Evolutionary conservation across 495 filamentous ascomycete species (phyloP).

Genomic region (Neurospora sp.): DNA sequence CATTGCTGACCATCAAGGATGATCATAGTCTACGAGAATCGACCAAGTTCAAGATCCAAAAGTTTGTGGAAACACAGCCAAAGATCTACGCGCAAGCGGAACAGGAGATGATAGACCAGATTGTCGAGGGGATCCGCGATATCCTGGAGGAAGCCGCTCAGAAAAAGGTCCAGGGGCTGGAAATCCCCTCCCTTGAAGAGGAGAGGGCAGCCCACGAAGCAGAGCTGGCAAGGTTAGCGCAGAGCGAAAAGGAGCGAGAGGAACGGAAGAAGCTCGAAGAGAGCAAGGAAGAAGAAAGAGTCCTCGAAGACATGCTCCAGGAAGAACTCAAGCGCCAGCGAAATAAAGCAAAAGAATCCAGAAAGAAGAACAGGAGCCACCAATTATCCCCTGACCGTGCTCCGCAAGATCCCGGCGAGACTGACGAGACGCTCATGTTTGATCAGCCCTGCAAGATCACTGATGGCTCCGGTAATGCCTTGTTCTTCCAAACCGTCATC

Average conservation of each 20-base stretch:
- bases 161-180: constrained; percentile 56
- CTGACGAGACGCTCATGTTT: constrained; percentile 45
- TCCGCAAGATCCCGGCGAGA: constrained; percentile 18
- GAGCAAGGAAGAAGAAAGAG: constrained; percentile 62
- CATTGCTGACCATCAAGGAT: constrained; percentile 61
- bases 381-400: constrained; percentile 17
- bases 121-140: constrained; percentile 75
- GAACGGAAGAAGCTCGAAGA: constrained; percentile 45
- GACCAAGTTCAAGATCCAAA: constrained; percentile 56
- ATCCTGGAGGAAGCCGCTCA: constrained; percentile 79
- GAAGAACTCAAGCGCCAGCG: constrained; percentile 62
- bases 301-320: constrained; percentile 63
- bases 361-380: constrained; percentile 32
- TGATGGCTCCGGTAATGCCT: constrained; percentile 43
- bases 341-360: constrained; percentile 45
- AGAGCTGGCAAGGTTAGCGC: constrained; percentile 38
- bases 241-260: constrained; percentile 38
- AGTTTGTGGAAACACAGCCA: constrained; percentile 58
- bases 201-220: constrained; percentile 64
- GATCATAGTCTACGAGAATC: constrained; percentile 51
- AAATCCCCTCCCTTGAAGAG: constrained; percentile 80
- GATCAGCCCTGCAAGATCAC: constrained; percentile 57
- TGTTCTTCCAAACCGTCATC: constrained; percentile 55
- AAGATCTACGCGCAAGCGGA: constrained; percentile 47
- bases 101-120: constrained; percentile 80